These are phyloP conservation scores for Chlorencoelia australis DNA, from an alignment of 2,329 filamentous ascomycete species.

Conservation along the genomic window DNA sequence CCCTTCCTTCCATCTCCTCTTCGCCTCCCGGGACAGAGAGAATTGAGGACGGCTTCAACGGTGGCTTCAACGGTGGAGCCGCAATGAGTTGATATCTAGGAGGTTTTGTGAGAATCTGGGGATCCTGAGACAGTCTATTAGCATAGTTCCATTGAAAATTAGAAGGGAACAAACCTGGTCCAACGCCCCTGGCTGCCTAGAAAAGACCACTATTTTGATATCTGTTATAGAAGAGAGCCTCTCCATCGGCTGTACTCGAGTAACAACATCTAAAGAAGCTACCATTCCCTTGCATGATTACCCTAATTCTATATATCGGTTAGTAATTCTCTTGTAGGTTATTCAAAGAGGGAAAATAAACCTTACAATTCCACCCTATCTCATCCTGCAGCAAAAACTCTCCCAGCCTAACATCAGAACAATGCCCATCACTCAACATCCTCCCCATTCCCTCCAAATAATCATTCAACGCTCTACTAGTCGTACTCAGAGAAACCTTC, in stretches of 20 bases:
- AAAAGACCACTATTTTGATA: conserved; percentile 37
- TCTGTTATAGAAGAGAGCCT: conserved; percentile 31
- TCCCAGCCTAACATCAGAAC: conserved; percentile 45
- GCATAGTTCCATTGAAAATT: no score
- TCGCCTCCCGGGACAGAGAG: no score
- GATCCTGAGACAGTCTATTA: no score
- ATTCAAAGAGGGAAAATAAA: conserved; percentile 17
- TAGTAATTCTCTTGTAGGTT: background rate
- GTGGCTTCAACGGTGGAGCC: no score
- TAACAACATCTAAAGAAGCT: conserved; percentile 23
- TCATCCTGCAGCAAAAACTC: conserved; percentile 46
- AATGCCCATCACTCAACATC: conserved; percentile 45
- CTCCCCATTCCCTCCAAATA: conserved; percentile 30
- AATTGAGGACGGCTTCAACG: no score
- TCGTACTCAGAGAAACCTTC: conserved; percentile 37
- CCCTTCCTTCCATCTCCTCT: no score
- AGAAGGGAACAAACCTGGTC: conserved; percentile 13
- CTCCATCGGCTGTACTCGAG: conserved; percentile 12
- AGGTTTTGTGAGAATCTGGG: no score
- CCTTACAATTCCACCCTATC: conserved; percentile 48
- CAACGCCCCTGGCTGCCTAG: conserved; percentile 30
- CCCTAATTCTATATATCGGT: conserved; percentile 37
- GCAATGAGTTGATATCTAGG: no score
- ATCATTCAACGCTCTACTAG: conserved; percentile 34
- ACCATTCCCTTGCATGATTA: conserved; percentile 35